Percentiles rank a stretch among this genome's conserved stretches.
phyloP scores from a whole-genome alignment of 2,329 filamentous ascomycete genomes.

The Bipolaris victoriae region DNA sequence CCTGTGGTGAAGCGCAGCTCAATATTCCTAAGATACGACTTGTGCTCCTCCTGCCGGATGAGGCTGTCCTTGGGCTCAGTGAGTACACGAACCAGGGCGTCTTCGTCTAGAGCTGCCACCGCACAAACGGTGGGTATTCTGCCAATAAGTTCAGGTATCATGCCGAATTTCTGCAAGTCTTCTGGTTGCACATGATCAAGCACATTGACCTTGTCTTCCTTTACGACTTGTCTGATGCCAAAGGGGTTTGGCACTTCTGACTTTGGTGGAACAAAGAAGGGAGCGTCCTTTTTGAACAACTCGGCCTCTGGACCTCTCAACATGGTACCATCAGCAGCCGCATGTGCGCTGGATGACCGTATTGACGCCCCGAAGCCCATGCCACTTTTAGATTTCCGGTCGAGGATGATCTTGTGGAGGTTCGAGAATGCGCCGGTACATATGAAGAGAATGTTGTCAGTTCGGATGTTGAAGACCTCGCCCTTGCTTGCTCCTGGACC shows the following conservation, averaged over 20 bases:
- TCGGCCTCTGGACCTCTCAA: conserved; percentile 62
- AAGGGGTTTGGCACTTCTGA: conserved; percentile 35
- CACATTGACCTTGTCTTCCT: conserved; percentile 55
- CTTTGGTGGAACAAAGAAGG: conserved; percentile 56
- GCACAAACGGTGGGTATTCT: conserved; percentile 90
- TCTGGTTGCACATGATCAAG: conserved; percentile 76
- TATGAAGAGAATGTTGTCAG: conserved; percentile 96
- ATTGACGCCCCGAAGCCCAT: conserved; percentile 92
- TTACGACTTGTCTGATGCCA: conserved; percentile 24
- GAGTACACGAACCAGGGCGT: conserved; percentile 79
- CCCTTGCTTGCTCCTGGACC: conserved; percentile 53
- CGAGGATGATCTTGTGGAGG: conserved; percentile 83
- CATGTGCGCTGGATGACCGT: conserved; percentile 59
- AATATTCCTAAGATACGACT: conserved; percentile 80
- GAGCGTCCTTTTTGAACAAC: conserved; percentile 64
- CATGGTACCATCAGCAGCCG: conserved; percentile 64
- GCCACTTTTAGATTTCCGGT: conserved; percentile 82
- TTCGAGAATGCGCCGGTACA: conserved; percentile 96
- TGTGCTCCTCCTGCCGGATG: conserved; percentile 83
- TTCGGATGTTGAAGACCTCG: conserved; percentile 77
- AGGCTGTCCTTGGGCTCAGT: conserved; percentile 92
- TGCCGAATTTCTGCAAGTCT: conserved; percentile 83
- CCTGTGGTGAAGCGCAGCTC: conserved; percentile 82
- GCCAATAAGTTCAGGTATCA: conserved; percentile 96
- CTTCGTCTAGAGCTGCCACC: conserved; percentile 73